These are phyloP conservation scores for Hordeum marinum DNA, from an alignment of 176 grass and related monocot genomes.

Conservation along the genomic window DNA sequence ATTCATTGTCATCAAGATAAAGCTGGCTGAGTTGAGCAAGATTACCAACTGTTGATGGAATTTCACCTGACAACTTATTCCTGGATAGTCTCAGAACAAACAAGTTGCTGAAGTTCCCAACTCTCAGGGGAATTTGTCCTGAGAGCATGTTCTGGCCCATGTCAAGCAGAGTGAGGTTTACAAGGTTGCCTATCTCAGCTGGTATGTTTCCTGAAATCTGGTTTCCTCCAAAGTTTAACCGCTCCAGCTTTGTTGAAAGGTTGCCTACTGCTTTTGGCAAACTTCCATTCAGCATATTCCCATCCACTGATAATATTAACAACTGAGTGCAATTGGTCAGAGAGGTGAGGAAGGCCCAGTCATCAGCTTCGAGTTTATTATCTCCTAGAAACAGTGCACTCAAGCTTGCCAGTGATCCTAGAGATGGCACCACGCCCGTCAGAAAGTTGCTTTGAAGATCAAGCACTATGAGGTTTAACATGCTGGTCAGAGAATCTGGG, in stretches of 20 bases:
- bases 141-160: conserved; percentile 50
- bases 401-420: conserved; percentile 9
- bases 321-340: conserved; percentile 24
- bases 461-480: neutral
- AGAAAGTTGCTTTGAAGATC: conserved; percentile 12
- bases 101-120: conserved; percentile 41
- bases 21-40: conserved; percentile 29
- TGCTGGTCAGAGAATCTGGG: conserved; percentile 15
- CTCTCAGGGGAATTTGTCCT: conserved; percentile 36
- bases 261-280: conserved; percentile 26
- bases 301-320: neutral
- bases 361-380: neutral
- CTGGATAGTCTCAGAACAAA: conserved; percentile 15
- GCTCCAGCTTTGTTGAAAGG: conserved; percentile 13
- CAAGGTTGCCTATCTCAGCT: conserved; percentile 31
- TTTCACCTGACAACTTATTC: conserved; percentile 49
- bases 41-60: conserved; percentile 39
- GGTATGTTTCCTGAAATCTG: conserved; percentile 24
- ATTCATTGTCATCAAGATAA: conserved; percentile 23
- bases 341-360: conserved; percentile 17
- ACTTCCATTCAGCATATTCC: neutral
- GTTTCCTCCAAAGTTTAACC: conserved; percentile 25
- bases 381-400: neutral
- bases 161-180: conserved; percentile 23
- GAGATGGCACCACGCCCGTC: neutral